phyloP scores from a whole-genome alignment of 768 basidiomycete genomes.

The Daedaleopsis sinensis region DNA sequence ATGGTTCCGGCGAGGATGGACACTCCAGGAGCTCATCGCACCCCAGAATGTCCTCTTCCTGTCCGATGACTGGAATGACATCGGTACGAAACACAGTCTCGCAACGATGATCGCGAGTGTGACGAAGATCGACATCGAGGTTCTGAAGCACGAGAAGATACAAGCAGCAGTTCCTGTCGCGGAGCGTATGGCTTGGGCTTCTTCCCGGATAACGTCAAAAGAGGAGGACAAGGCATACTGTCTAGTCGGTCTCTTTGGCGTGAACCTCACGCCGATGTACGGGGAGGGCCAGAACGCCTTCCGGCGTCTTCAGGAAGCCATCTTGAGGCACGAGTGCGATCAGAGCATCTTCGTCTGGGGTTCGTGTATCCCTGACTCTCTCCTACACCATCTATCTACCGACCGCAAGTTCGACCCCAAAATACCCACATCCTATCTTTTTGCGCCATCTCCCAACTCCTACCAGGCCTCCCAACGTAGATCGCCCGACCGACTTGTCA shows the following conservation, averaged over 20 bases:
- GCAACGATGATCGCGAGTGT: conserved; percentile 1
- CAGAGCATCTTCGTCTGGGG: conserved; percentile 20
- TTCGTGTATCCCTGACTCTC: not conserved
- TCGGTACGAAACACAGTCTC: conserved; percentile 13
- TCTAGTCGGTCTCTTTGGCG: conserved; percentile 18
- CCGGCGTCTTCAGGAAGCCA: conserved; percentile 14
- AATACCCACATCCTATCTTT: not conserved
- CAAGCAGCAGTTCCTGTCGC: conserved; percentile 10
- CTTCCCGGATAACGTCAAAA: conserved; percentile 4
- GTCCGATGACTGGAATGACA: conserved; percentile 8
- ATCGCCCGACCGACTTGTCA: not conserved
- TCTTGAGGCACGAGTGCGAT: conserved; percentile 13
- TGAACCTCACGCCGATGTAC: conserved; percentile 12
- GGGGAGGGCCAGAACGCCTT: conserved; percentile 18
- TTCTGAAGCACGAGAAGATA: not conserved
- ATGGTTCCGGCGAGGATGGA: conserved; percentile 18
- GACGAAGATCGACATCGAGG: conserved; percentile 5
- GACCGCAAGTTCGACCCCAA: not conserved
- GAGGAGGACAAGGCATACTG: conserved; percentile 20
- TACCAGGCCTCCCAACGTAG: not conserved
- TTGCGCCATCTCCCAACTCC: conserved; percentile 1
- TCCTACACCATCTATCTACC: not conserved
- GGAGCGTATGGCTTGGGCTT: conserved; percentile 18
- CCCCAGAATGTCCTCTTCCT: conserved; percentile 10
- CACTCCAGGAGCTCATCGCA: conserved; percentile 17